A percentile compares a stretch with the other conserved stretches of the same genome.
These are phyloP conservation scores for Fusarium algeriense DNA, from an alignment of 2,329 filamentous ascomycete genomes.

Conservation along the genomic window DNA sequence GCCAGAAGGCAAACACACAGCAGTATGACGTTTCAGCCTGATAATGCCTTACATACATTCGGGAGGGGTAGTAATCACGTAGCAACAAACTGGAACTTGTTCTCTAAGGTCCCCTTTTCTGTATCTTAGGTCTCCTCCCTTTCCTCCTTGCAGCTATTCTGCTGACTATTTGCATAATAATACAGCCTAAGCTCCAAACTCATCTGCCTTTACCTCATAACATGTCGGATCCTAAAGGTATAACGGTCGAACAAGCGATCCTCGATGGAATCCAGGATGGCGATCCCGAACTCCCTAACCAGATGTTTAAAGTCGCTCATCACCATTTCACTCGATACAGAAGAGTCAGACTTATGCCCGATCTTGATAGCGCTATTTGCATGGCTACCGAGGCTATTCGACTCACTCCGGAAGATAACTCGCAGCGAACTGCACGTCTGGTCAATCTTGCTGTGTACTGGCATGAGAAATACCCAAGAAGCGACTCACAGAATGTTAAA, in stretches of 20 bases:
- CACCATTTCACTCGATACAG: not conserved
- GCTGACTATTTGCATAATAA: not conserved
- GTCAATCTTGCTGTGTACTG: not conserved
- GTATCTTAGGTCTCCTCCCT: not conserved
- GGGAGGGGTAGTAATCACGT: not conserved
- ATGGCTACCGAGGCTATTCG: not conserved
- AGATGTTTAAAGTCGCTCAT: not conserved
- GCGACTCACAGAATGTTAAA: not conserved
- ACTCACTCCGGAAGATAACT: not conserved
- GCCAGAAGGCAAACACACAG: not conserved
- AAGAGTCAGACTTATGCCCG: not conserved
- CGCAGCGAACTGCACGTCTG: not conserved
- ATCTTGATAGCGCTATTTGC: not conserved
- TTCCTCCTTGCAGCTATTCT: not conserved
- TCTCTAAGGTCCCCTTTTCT: not conserved
- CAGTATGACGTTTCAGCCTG: not conserved
- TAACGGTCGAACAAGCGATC: not conserved
- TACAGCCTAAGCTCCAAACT: too few relatives aligned
- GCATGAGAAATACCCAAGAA: not conserved
- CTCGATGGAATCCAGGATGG: not conserved
- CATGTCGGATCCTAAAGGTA: not conserved
- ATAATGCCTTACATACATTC: not conserved
- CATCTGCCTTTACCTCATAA: not conserved
- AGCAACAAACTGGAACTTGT: not conserved
- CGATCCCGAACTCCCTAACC: not conserved